Base-by-base conservation (phyloP, 1,284 basidiomycete species). In the Cystobasidiaceae sp. region DNA sequence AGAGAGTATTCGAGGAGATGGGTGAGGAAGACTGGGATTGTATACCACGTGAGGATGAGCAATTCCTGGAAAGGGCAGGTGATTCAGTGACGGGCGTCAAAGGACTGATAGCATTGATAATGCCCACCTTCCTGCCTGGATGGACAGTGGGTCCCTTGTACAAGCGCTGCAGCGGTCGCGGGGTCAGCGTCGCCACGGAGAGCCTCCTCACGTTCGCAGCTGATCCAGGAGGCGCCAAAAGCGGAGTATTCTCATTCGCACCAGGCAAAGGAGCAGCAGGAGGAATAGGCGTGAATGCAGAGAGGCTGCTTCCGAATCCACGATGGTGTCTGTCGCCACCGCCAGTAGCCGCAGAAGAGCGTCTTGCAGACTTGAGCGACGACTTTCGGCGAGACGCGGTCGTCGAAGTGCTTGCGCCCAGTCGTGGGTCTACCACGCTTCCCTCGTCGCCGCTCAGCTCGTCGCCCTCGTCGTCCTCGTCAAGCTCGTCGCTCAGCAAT, bases 1-100 rank as follows among this genome's bases (percentile, higher is more conserved):
- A 71, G 68, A 17, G 71, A 67, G 58, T 68, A 69, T 44, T 71
- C 63, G 58, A 65, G 49, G 4, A 66, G 30, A 50, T 68, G 67
- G 15, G 69, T 69, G 23, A 48, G 55, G 30, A 68, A 60, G 43
- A 69, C 60, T 4, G 67, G 67, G 19, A 59, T 50, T 1, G 66
- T 63, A 46, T 68, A 69, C 56, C 63, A 61, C 17, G 57, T 37
- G 25, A 66, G 34, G 15, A 68, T 65, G 32, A 43, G 27, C 28
- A 59, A 21, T 58, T 65, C 62, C 55, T 65, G 48, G 65, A 28
- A 28, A 34, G 8, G 23, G 17, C 6, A 27, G 9, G 27, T 37
- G 25, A 54, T 17, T 30, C n/a, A 13, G n/a, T 34, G 1, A 6
- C 7, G n/a, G 17, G 43, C n/a, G 23, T 27, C 21, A 50, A 25